Conservation (phyloP, 139 green algal species). For the Mesostigma viride region DNA sequence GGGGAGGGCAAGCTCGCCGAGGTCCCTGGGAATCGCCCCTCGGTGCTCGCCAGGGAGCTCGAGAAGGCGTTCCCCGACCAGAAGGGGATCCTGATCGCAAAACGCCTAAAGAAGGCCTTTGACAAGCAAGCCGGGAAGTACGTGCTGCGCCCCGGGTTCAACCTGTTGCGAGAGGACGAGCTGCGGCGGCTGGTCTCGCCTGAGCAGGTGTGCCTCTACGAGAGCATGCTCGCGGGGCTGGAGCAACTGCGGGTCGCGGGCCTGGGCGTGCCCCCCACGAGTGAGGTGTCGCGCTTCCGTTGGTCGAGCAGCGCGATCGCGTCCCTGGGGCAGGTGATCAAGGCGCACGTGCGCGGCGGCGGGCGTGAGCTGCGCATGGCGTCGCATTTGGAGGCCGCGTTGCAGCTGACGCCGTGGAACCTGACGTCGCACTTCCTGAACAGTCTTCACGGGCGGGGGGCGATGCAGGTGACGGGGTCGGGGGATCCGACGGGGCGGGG, state of each 20-base stretch:
- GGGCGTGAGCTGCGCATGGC: slow-evolving; percentile 19
- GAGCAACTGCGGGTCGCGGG: slow-evolving; percentile 23
- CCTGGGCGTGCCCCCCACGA: background rate
- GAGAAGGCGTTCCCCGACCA: slow-evolving; percentile 30
- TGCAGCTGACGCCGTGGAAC: slow-evolving; percentile 41
- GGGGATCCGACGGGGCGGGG: slow-evolving; percentile 63
- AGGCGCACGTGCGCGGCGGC: slow-evolving; percentile 17
- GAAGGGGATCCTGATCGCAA: slow-evolving; percentile 29
- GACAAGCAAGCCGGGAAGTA: slow-evolving; percentile 36
- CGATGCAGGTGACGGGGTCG: slow-evolving; percentile 34
- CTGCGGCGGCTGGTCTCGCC: slow-evolving; percentile 37
- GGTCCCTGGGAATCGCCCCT: slow-evolving; percentile 18
- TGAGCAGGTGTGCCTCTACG: slow-evolving; percentile 36
- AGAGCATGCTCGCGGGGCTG: slow-evolving; percentile 32
- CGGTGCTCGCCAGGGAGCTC: slow-evolving; percentile 7
- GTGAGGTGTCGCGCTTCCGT: background rate
- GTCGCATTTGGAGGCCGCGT: slow-evolving; percentile 29
- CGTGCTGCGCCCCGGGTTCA: slow-evolving; percentile 26
- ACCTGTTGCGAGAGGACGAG: slow-evolving; percentile 35
- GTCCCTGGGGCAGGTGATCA: background rate
- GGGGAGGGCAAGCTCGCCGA: background rate
- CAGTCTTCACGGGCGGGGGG: slow-evolving; percentile 29
- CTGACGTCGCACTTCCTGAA: slow-evolving; percentile 49
- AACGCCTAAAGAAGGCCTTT: slow-evolving; percentile 37
- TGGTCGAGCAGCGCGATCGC: background rate